Base-by-base conservation (phyloP, 495 filamentous ascomycete species). In the Talaromyces borbonicus region DNA sequence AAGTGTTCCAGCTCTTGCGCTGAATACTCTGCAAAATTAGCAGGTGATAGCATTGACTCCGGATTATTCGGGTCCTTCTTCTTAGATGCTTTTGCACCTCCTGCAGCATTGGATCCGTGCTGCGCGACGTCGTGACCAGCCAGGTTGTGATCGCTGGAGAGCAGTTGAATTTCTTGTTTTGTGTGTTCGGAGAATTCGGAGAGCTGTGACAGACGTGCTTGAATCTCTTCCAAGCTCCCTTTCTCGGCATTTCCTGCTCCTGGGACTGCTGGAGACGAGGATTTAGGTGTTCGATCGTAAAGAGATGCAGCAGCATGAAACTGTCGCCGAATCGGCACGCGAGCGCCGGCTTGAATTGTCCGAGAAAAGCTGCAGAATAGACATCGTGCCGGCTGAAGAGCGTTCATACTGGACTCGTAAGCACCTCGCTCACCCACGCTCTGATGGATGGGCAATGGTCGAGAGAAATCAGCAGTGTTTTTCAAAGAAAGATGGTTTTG, bases 1-100 rank as follows among this genome's bases (percentile, higher is more conserved):
- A 97, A 72, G 12, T 62, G 52, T 12, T 68, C 72, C 53, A 81
- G 75, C 57, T 96, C 84, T 31, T 79, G 74, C 36, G 69, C 61
- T 3, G 80, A 80, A 67, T 93, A 96, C 4, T 69, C 56, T 49
- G 75, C 63, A 59, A 82, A 83, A 50, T 53, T 72, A 48, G 45
- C 64, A 46, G 47, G 75, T 59, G 55, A 61, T 46, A 57, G 42
- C 16, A 42, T 49, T 20, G 50, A 46, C 22, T 46, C 22, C 19
- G 56, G 49, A 12, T 58, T 25, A 2, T 56, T 24, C 18, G 53
- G 38, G 18, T 40, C 58, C 42, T 60, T 60, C 3, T 15, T 14
- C 26, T 53, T 50, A 14, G 30, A 7, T 24, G 40, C 6, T 38
- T 22, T 19, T 19, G 7, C 7, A 24, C 26, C 5, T 32, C 7